Evolutionary conservation across 495 filamentous ascomycete species (phyloP), one percentile per base, ranked within the genome.

Genomic region (Tuber calosporum): DNA sequence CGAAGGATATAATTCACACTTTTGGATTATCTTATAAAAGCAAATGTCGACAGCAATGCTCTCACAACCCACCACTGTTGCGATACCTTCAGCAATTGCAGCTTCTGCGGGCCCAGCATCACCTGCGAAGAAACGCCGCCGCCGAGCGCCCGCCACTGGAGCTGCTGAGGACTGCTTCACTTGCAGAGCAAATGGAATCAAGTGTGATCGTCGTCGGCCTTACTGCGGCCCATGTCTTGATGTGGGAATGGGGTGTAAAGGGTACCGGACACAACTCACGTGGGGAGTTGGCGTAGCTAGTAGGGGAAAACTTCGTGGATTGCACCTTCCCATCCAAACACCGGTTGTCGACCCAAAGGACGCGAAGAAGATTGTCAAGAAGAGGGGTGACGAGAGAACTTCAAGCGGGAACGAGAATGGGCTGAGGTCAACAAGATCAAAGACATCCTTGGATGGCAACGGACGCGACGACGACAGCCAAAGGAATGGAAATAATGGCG

Each of bases 271-370:
- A 34, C 92, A 93, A 68, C 87, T 99, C 84, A 99, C 95, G 45
- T 99, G 95, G 95, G 95, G 94, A 19, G 91, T 99, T 45, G 95
- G 95, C 37, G 95, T 99, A 75, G 95, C 95, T 53, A 97, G 94
- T 82, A 89, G 95, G 77, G 95, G 95, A 74, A 99, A 99, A 85
- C 88, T 99, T 73, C 88, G 95, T 69, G 95, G 95, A 22, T 83
- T 97, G 73, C 91, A 93, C 66, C 85, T 96, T 36, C 95, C 95
- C 30, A 89, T 99, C 73, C 89, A 90, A 15, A 91, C 90, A 79
- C 87, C 90, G 43, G 86, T 88, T n/a, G 86, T 88, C 1, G 87
- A 87, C 75, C 84, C 42, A 66, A 77, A 73, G 70, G 79, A 74
- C 40, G 74, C 78, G 17, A 80, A 79, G 58, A 82, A 80, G 69